These are phyloP conservation scores for Thalia dealbata DNA, from an alignment of 176 grass and related monocot species.

Conservation along the genomic window DNA sequence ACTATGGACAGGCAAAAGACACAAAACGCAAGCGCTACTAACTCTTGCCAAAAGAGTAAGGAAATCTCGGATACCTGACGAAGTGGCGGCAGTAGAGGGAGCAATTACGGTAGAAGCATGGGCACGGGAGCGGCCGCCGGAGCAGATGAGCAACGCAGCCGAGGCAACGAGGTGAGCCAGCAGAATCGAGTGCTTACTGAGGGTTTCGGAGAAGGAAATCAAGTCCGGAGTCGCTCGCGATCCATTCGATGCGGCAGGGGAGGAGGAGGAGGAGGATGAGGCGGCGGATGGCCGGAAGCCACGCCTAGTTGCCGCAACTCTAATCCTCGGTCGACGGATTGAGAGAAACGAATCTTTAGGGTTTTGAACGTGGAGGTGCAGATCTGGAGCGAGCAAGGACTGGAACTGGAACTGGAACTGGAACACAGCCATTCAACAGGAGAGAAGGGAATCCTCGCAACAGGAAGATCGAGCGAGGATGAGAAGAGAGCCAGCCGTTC, in stretches of 20 bases:
- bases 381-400: conserved; percentile 4
- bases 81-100: conserved; percentile 12
- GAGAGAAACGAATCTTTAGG: conserved; percentile 6
- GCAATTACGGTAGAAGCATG: not conserved
- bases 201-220: conserved; percentile 16
- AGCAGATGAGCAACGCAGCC: conserved; percentile 32
- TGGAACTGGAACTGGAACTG: not conserved
- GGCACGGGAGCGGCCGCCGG: conserved; percentile 23
- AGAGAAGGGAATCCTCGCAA: too few relatives aligned
- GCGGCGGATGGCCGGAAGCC: not conserved
- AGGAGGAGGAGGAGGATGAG: not conserved
- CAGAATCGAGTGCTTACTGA: conserved; percentile 17
- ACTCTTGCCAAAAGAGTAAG: not conserved
- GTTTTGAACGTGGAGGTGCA: not conserved
- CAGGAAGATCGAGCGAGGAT: not conserved
- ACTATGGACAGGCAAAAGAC: not conserved
- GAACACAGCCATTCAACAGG: not conserved
- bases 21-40: not conserved
- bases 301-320: not conserved
- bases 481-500: too few relatives aligned
- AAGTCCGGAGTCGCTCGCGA: not conserved
- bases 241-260: conserved; percentile 6
- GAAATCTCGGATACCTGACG: not conserved
- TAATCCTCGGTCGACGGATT: conserved; percentile 8
- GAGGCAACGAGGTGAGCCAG: conserved; percentile 41